phyloP scores from a whole-genome alignment of 2,329 filamentous ascomycete genomes.

The Bipolaris oryzae region DNA sequence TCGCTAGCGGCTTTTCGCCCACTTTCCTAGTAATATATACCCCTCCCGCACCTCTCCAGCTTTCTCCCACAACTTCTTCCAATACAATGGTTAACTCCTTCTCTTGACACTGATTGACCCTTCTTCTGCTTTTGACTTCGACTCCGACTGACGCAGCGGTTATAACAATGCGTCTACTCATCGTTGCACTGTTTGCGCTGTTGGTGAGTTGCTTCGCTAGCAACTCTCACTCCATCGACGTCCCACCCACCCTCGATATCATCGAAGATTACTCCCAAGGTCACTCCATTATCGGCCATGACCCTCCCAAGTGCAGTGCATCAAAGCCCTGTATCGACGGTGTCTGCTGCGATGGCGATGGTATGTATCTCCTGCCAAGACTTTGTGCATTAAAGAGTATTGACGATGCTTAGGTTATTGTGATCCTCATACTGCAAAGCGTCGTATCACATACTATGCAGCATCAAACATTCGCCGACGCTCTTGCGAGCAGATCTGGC shows the following conservation, averaged over 20 bases:
- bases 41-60: background rate
- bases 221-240: background rate
- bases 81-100: background rate
- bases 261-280: constrained; percentile 9
- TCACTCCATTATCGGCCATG: background rate
- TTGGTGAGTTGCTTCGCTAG: background rate
- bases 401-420: too few species aligned
- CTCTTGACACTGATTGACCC: background rate
- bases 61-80: background rate
- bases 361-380: too few species aligned
- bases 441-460: too few species aligned
- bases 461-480: too few species aligned
- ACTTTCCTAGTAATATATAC: background rate
- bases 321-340: too few species aligned
- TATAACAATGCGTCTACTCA: background rate
- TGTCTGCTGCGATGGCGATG: too few species aligned
- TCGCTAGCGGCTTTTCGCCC: background rate
- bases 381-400: too few species aligned
- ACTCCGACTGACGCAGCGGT: background rate
- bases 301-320: constrained; percentile 5
- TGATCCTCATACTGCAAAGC: too few species aligned
- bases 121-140: background rate
- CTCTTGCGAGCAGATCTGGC: too few species aligned
- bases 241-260: constrained; percentile 13
- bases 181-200: background rate